Evolutionary conservation across 2,329 filamentous ascomycete species (phyloP).

Genomic region (Alternaria arborescens): DNA sequence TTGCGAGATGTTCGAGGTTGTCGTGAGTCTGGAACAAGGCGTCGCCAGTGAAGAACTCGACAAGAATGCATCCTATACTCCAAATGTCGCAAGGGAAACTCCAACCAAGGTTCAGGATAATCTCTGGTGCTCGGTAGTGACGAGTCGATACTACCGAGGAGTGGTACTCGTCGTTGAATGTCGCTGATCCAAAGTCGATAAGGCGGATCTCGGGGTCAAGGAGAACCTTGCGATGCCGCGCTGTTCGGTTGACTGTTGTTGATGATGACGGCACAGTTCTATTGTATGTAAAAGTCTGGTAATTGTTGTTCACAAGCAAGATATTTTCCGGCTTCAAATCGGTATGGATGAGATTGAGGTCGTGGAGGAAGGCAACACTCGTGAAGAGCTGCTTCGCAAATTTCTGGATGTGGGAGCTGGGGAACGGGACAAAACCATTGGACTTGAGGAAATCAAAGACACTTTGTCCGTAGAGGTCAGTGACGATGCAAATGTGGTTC

Average conservation of each 20-base stretch:
- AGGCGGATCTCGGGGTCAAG: conserved; percentile 72
- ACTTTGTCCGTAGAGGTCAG: conserved; percentile 84
- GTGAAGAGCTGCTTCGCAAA: conserved; percentile 96
- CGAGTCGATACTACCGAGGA: conserved; percentile 72
- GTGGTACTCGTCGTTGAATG: conserved; percentile 74
- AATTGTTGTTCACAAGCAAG: conserved; percentile 69
- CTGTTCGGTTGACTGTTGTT: conserved; percentile 64
- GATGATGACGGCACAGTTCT: conserved; percentile 72
- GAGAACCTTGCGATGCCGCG: conserved; percentile 69
- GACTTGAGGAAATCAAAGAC: conserved; percentile 98
- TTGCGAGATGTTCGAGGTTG: conserved; percentile 72
- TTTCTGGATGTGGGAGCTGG: conserved; percentile 96
- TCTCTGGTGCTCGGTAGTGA: conserved; percentile 73
- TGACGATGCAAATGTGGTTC: conserved; percentile 91
- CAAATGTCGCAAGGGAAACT: conserved; percentile 74
- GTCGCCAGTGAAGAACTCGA: conserved; percentile 74
- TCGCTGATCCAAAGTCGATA: conserved; percentile 74
- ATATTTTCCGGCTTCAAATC: conserved; percentile 75
- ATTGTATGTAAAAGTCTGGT: conserved; percentile 75
- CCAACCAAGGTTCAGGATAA: conserved; percentile 73
- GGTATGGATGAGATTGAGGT: conserved; percentile 96
- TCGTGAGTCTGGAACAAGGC: conserved; percentile 74
- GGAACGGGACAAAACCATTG: conserved; percentile 95
- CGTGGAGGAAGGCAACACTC: conserved; percentile 97
- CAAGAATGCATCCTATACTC: conserved; percentile 74